Conservation (phyloP, 2,329 filamentous ascomycete species). For the Paradendryphiella salina region DNA sequence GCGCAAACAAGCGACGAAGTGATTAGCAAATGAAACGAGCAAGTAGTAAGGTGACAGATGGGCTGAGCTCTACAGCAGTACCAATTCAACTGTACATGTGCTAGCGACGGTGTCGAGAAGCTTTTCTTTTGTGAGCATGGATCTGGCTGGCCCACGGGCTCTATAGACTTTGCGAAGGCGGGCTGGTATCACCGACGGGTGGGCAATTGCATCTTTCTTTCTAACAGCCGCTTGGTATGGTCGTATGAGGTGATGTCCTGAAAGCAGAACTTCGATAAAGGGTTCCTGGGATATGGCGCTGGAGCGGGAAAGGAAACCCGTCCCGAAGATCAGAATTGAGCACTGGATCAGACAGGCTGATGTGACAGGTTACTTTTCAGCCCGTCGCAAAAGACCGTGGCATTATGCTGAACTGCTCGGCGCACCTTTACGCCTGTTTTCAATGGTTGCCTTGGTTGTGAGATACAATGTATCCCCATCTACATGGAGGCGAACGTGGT, state of each 20-base stretch:
- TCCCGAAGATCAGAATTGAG: neutral
- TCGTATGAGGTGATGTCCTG: neutral
- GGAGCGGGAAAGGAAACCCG: neutral
- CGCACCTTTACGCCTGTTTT: too few species aligned
- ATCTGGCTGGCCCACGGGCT: constrained; percentile 11
- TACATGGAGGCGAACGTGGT: too few species aligned
- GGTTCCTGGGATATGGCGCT: neutral
- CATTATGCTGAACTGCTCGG: too few species aligned
- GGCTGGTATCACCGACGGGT: constrained; percentile 5
- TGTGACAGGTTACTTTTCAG: neutral
- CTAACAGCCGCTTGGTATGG: neutral
- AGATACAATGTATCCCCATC: too few species aligned
- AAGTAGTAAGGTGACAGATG: neutral
- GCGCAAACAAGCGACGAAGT: neutral
- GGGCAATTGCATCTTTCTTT: constrained; percentile 10
- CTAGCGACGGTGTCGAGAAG: constrained; percentile 1
- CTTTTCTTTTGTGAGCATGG: constrained; percentile 15
- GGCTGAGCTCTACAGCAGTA: constrained; percentile 4
- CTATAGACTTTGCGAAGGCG: constrained; percentile 10
- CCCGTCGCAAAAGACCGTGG: neutral
- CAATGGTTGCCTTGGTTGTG: too few species aligned
- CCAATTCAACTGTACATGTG: constrained; percentile 11
- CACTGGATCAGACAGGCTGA: neutral
- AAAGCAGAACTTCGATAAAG: neutral
- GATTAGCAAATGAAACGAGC: neutral